Conservation (phyloP, 208 protist genomes). For the Trypanosomatidae sp. region DNA sequence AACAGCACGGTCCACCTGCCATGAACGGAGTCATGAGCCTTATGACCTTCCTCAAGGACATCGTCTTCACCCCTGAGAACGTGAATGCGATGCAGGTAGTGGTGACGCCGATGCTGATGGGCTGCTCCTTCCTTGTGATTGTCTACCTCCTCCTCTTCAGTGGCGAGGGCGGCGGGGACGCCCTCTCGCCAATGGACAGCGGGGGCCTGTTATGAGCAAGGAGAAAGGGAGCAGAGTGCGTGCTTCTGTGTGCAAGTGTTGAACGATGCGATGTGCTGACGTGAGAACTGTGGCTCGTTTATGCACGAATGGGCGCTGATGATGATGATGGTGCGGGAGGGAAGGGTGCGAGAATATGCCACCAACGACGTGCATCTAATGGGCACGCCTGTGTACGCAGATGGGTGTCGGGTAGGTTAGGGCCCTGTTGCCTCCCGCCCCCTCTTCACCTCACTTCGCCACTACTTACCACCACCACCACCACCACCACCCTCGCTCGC, state of each 20-base stretch:
- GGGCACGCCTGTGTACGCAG: not conserved
- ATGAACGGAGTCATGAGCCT: conserved; percentile 7
- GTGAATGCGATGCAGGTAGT: conserved; percentile 29
- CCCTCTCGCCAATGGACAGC: conserved; percentile 7
- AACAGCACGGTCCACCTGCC: conserved; percentile 25
- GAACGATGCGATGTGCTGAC: not conserved
- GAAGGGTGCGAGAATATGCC: not conserved
- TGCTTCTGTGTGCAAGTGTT: not conserved
- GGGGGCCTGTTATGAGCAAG: conserved; percentile 1
- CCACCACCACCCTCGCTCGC: not conserved
- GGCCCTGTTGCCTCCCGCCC: not conserved
- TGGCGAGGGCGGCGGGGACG: conserved; percentile 4
- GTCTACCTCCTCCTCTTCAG: conserved; percentile 20
- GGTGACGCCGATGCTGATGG: conserved; percentile 29
- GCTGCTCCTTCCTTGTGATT: conserved; percentile 13
- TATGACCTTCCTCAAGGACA: conserved; percentile 16
- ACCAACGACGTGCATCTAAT: not conserved
- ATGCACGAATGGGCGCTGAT: not conserved
- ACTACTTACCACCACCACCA: not conserved
- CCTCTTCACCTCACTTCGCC: not conserved
- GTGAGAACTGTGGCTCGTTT: not conserved
- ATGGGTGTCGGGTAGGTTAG: not conserved
- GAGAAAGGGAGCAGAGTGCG: not conserved
- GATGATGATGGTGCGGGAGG: not conserved
- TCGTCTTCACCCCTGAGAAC: conserved; percentile 36